Conservation (phyloP, 345 rosid species). For the Salix arbutifolia region DNA sequence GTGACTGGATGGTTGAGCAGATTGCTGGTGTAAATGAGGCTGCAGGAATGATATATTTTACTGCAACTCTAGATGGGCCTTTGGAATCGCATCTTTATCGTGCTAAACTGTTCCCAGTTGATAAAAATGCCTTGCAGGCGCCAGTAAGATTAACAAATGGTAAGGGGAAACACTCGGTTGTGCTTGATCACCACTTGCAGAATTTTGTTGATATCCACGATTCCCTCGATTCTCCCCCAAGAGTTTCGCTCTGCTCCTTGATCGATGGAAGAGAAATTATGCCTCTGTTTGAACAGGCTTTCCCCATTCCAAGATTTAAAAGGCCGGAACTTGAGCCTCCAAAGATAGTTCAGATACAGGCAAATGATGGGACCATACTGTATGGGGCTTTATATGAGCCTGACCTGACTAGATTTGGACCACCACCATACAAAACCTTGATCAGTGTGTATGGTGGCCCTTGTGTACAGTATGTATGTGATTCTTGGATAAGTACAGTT, state of each 20-base stretch:
- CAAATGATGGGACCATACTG: conserved; percentile 61
- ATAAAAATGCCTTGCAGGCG: conserved; percentile 26
- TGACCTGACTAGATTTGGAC: conserved; percentile 63
- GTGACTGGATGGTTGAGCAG: conserved; percentile 96
- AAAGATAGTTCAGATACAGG: conserved; percentile 60
- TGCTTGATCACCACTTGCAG: conserved; percentile 77
- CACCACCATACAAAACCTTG: conserved; percentile 91
- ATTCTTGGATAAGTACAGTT: conserved; percentile 81
- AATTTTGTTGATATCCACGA: conserved; percentile 86
- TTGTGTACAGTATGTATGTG: conserved; percentile 57
- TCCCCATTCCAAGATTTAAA: conserved; percentile 44
- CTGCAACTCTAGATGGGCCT: conserved; percentile 80
- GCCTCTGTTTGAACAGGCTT: conserved; percentile 66
- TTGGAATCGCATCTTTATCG: conserved; percentile 69
- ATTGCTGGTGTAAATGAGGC: conserved; percentile 77
- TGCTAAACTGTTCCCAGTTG: conserved; percentile 43
- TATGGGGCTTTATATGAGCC: conserved; percentile 87
- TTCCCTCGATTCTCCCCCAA: conserved; percentile 71
- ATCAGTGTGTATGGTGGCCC: conserved; percentile 91
- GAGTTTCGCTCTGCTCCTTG: conserved; percentile 62
- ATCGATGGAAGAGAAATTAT: conserved; percentile 50
- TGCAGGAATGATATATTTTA: conserved; percentile 61
- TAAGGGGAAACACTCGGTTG: conserved; percentile 77
- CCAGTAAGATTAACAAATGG: conserved; percentile 72
- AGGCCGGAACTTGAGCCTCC: conserved; percentile 73